Percentiles rank a stretch among this genome's conserved stretches.
These are phyloP conservation scores for Tetradesmus obliquus DNA, from an alignment of 139 green algal species.

Conservation along the genomic window DNA sequence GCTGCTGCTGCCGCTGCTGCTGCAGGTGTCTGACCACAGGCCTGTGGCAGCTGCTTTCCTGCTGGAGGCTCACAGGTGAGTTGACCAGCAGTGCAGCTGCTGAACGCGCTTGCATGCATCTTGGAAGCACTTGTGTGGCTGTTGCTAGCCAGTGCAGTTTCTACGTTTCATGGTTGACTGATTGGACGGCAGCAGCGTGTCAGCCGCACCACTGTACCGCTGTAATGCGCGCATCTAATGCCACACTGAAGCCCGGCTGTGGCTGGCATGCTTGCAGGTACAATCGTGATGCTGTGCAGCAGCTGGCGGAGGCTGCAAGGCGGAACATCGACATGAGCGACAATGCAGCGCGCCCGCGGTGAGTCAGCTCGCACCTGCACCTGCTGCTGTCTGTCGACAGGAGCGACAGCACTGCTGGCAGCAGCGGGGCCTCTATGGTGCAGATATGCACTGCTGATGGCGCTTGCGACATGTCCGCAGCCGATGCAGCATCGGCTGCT, in stretches of 20 bases:
- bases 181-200: too few species aligned
- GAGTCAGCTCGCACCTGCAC: neutral
- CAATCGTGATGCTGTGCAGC: slow-evolving; percentile 52
- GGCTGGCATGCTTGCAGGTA: neutral
- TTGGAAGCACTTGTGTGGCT: neutral
- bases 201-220: too few species aligned
- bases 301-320: slow-evolving; percentile 55
- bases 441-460: too few species aligned
- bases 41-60: slow-evolving; percentile 73
- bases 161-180: too few species aligned
- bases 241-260: neutral
- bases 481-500: too few species aligned
- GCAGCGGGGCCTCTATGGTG: too few species aligned
- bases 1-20: neutral
- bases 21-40: slow-evolving; percentile 63
- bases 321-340: slow-evolving; percentile 58
- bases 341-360: slow-evolving; percentile 35
- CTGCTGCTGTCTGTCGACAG: too few species aligned
- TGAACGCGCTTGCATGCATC: neutral
- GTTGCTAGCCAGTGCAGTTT: too few species aligned
- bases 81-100: neutral
- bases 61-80: slow-evolving; percentile 46
- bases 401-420: too few species aligned
- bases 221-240: too few species aligned
- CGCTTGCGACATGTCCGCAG: too few species aligned